Evolutionary conservation across 768 basidiomycete species (phyloP).

Genomic region (Pisolithus marmoratus): DNA sequence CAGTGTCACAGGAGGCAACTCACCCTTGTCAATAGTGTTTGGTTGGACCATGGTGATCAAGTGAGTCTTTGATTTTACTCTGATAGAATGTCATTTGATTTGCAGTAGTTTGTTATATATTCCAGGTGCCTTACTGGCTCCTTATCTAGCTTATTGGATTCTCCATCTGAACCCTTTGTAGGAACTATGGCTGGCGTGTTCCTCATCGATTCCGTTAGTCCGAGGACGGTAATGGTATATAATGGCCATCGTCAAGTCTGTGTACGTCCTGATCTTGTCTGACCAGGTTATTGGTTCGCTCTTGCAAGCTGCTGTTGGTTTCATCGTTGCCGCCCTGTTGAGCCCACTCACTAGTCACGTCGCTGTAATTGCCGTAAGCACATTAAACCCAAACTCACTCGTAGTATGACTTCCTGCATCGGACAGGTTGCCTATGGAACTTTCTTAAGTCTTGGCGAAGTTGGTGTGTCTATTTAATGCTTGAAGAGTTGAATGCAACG

Average conservation of each 20-base stretch:
- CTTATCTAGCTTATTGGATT: background rate
- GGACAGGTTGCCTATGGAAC: too few relatives aligned
- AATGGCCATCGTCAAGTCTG: background rate
- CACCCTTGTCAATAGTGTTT: conserved; percentile 55
- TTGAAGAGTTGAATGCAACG: too few relatives aligned
- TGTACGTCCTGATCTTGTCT: background rate
- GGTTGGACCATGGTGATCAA: conserved; percentile 87
- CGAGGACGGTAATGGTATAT: conserved; percentile 67
- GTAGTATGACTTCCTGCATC: too few relatives aligned
- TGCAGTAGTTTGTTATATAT: conserved; percentile 53
- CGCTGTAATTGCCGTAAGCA: too few relatives aligned
- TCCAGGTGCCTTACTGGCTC: too few relatives aligned
- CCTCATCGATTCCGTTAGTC: conserved; percentile 67
- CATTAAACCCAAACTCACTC: too few relatives aligned
- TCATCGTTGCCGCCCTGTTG: too few relatives aligned
- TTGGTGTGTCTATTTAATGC: too few relatives aligned
- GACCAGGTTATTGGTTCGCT: too few relatives aligned
- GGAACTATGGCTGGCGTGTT: conserved; percentile 71
- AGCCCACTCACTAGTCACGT: too few relatives aligned
- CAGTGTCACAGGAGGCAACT: conserved; percentile 53
- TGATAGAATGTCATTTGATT: conserved; percentile 31
- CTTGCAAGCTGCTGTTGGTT: too few relatives aligned
- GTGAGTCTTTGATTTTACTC: conserved; percentile 36
- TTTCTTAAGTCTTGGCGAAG: too few relatives aligned
- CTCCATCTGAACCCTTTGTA: conserved; percentile 9